A percentile compares a stretch with the other conserved stretches of the same genome.
Evolutionary conservation across 1,139 yeast genomes (phyloP).

Genomic region (Geotrichum candidum): DNA sequence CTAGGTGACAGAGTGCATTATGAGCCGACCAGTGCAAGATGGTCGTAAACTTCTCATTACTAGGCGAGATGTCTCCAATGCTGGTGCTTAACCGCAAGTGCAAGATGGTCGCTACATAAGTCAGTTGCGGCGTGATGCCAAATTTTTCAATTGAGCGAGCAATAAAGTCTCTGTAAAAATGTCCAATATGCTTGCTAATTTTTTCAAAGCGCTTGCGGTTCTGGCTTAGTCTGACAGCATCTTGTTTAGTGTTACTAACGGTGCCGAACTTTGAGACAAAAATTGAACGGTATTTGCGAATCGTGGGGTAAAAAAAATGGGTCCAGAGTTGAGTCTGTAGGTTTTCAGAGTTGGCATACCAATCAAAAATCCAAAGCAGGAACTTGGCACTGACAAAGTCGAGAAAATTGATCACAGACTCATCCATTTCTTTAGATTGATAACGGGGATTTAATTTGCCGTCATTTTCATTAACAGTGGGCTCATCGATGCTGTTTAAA

Average conservation of each 20-base stretch:
- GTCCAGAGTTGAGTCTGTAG: slow-evolving; percentile 20
- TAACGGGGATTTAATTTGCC: not conserved
- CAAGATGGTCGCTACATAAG: slow-evolving; percentile 10
- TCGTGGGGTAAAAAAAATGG: slow-evolving; percentile 13
- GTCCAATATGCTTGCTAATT: slow-evolving; percentile 20
- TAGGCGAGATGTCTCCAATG: not conserved
- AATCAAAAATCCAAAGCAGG: slow-evolving; percentile 17
- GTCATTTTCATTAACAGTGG: slow-evolving; percentile 2
- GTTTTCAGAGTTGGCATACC: slow-evolving; percentile 11
- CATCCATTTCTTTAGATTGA: slow-evolving; percentile 16
- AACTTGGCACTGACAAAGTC: slow-evolving; percentile 18
- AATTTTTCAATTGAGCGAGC: slow-evolving; percentile 18
- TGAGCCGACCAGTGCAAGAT: slow-evolving; percentile 13
- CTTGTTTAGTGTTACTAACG: slow-evolving; percentile 7
- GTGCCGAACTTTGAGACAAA: slow-evolving; percentile 7
- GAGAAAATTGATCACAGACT: slow-evolving; percentile 18
- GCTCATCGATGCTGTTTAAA: slow-evolving; percentile 1
- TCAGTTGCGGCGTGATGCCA: slow-evolving; percentile 18
- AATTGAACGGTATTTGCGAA: slow-evolving; percentile 16
- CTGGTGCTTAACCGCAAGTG: not conserved
- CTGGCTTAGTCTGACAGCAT: slow-evolving; percentile 5
- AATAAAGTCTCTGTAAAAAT: slow-evolving; percentile 19
- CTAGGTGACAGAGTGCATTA: slow-evolving; percentile 20
- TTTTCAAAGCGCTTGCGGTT: slow-evolving; percentile 19
- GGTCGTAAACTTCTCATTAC: slow-evolving; percentile 6